Percentiles rank a stretch among this genome's conserved stretches.
Evolutionary conservation across 2,329 filamentous ascomycete genomes (phyloP).

Genomic region (Anisogramma anomala): DNA sequence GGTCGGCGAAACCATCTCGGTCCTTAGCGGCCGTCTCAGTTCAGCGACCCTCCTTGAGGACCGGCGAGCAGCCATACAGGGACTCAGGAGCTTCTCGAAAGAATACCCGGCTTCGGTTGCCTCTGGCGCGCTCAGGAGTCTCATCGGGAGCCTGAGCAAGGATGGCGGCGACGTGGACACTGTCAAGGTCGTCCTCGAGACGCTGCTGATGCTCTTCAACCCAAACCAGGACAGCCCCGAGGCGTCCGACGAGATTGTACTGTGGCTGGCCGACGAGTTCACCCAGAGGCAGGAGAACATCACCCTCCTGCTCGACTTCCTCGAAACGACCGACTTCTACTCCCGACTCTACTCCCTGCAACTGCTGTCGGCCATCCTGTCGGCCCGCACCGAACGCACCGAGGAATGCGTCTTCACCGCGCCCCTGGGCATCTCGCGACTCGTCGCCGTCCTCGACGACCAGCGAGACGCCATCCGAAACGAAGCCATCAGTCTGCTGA

Average conservation of each 20-base stretch:
- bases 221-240: slow-evolving; percentile 65
- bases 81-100: slow-evolving; percentile 90
- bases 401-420: slow-evolving; percentile 91
- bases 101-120: slow-evolving; percentile 92
- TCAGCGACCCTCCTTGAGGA: slow-evolving; percentile 91
- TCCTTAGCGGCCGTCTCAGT: slow-evolving; percentile 73
- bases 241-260: slow-evolving; percentile 86
- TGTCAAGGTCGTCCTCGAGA: slow-evolving; percentile 89
- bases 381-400: slow-evolving; percentile 76
- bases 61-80: slow-evolving; percentile 81
- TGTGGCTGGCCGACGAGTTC: slow-evolving; percentile 97
- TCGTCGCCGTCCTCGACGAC: slow-evolving; percentile 78
- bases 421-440: slow-evolving; percentile 72
- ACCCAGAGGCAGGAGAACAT: slow-evolving; percentile 97
- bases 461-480: slow-evolving; percentile 76
- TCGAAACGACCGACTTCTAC: slow-evolving; percentile 82
- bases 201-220: slow-evolving; percentile 81
- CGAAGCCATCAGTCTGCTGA: slow-evolving; percentile 76
- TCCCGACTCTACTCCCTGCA: slow-evolving; percentile 84
- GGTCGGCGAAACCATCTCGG: slow-evolving; percentile 85
- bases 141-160: slow-evolving; percentile 75
- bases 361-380: slow-evolving; percentile 74
- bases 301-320: slow-evolving; percentile 74
- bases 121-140: slow-evolving; percentile 75
- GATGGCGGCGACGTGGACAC: slow-evolving; percentile 95